Base-by-base conservation (phyloP, 108 stramenopile genomes). In the Tribonema minus region DNA sequence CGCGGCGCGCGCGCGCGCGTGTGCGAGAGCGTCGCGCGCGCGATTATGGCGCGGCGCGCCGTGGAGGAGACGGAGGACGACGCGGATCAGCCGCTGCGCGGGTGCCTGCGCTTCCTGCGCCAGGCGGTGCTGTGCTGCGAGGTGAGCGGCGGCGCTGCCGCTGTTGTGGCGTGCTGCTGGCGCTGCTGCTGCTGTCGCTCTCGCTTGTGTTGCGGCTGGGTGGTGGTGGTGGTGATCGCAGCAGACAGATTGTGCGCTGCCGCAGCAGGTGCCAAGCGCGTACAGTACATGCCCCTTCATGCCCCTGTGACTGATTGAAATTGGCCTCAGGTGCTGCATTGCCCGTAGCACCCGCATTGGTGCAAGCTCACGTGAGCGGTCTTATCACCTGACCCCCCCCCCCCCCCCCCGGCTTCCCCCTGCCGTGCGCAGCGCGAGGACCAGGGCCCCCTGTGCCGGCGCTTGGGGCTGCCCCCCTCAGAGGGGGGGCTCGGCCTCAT, bases 1-100 rank as follows among this genome's bases (percentile, higher is more conserved):
- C 33, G 20, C 26, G 59, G 59, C 3, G 59, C 3, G 7, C 32
- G 63, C 1, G 63, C 20, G 12, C 15, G 64, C 33, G n/a, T 31
- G 1, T 25, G 68, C 37, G 30, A 46, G n/a, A 3, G 1, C 20
- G 0, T 23, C 1, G 0, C 12, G 23, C 41, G 2, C 12, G 1
- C 41, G 23, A 12, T 20, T 31, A 23, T 5, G 5, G 25, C 23
- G 6, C 58, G 70, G 59, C 70, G 31, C 6, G 70, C 26, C 33
- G 74, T 75, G 64, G 74, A 75, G 64, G 33, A 75, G 32, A 65
- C 64, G 32, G 74, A 75, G 35, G 64, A 58, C 2, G 74, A 75
- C 9, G 35, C 31, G 54, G 74, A 75, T 59, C 46, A 35, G 27
- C 64, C 65, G 7, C 39, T 75, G 32, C 5, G 26, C 64, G 74